These are phyloP conservation scores for Penicillium sp. DNA, from an alignment of 2,329 filamentous ascomycete species.

Conservation along the genomic window DNA sequence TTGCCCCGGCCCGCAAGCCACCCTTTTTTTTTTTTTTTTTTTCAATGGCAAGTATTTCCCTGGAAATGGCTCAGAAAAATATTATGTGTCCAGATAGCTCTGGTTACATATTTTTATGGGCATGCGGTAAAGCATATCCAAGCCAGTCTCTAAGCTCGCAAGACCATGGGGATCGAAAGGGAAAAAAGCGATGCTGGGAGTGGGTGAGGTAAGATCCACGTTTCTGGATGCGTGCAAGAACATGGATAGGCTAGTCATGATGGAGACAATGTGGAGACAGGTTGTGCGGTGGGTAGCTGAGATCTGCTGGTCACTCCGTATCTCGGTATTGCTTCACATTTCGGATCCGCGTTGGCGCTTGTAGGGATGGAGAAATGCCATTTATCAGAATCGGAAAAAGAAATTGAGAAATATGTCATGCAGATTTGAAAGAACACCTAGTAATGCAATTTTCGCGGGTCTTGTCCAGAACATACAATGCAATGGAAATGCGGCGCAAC, in stretches of 20 bases:
- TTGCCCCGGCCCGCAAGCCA: background rate
- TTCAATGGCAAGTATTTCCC: conserved; percentile 12
- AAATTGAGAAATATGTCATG: background rate
- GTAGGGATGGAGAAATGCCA: background rate
- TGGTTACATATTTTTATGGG: background rate
- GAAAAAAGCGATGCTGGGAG: conserved; percentile 6
- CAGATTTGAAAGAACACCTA: conserved; percentile 1
- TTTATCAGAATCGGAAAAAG: background rate
- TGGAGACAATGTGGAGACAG: background rate
- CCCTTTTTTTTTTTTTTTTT: too few relatives aligned
- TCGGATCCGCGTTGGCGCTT: background rate
- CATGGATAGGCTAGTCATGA: conserved; percentile 9
- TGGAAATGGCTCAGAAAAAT: background rate
- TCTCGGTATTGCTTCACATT: background rate
- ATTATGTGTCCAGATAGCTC: background rate
- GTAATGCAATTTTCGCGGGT: conserved; percentile 2
- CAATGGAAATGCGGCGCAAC: background rate
- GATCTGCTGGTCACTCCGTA: background rate
- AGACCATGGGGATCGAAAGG: conserved; percentile 1
- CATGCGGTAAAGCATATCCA: background rate
- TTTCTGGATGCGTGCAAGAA: conserved; percentile 20
- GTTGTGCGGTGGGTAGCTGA: conserved; percentile 3
- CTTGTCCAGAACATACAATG: background rate
- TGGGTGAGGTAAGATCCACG: conserved; percentile 17
- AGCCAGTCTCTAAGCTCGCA: background rate